Percentiles rank a stretch among this genome's conserved stretches.
These are phyloP conservation scores for Aspergillus alliaceus DNA, from an alignment of 2,329 filamentous ascomycete species.

Conservation along the genomic window DNA sequence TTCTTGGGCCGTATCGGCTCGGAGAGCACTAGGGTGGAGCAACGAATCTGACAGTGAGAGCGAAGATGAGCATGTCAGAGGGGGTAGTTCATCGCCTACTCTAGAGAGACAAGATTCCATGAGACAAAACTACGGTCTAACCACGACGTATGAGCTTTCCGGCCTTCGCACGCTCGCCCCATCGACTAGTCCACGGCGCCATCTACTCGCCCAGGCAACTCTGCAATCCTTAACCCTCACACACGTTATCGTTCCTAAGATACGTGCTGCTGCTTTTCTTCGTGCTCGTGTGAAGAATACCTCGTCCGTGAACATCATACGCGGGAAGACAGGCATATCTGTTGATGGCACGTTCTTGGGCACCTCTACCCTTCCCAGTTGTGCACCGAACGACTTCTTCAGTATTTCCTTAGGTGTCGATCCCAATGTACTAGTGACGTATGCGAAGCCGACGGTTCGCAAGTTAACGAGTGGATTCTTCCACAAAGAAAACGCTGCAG, in stretches of 20 bases:
- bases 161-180: slow-evolving; percentile 38
- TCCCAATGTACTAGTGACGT: slow-evolving; percentile 30
- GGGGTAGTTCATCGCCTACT: background rate
- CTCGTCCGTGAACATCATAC: slow-evolving; percentile 30
- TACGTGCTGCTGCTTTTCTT: slow-evolving; percentile 41
- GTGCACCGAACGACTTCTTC: slow-evolving; percentile 28
- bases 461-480: slow-evolving; percentile 29
- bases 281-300: slow-evolving; percentile 41
- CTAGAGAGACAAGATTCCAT: slow-evolving; percentile 32
- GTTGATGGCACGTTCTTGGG: slow-evolving; percentile 36
- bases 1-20: background rate
- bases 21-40: background rate
- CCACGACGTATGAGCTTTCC: slow-evolving; percentile 43
- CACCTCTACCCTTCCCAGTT: slow-evolving; percentile 21
- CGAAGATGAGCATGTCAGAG: slow-evolving; percentile 8
- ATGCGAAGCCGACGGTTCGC: slow-evolving; percentile 30
- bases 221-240: slow-evolving; percentile 35
- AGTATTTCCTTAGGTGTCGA: slow-evolving; percentile 34
- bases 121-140: slow-evolving; percentile 43
- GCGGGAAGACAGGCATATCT: slow-evolving; percentile 26
- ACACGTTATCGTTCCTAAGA: slow-evolving; percentile 43
- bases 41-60: slow-evolving; percentile 11
- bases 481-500: slow-evolving; percentile 30
- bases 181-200: slow-evolving; percentile 34
- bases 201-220: slow-evolving; percentile 39